phyloP scores from a whole-genome alignment of 441 rosid species.

The Erodium moschatum region DNA sequence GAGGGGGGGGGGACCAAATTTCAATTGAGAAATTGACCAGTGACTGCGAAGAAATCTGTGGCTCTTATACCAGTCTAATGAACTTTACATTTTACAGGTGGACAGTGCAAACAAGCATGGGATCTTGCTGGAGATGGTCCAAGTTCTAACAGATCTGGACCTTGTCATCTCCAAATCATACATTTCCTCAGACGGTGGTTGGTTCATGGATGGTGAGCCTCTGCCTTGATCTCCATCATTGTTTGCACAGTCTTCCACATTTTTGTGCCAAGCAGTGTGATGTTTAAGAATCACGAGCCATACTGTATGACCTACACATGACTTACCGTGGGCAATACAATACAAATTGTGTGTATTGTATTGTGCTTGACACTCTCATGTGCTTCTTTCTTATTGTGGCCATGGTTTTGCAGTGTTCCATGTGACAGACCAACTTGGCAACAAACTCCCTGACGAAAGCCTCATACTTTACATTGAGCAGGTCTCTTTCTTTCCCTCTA shows the following conservation, averaged over 20 bases:
- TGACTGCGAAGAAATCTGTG: not conserved
- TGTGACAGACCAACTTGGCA: slow-evolving; percentile 88
- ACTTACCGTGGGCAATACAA: slow-evolving; percentile 5
- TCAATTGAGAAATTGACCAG: slow-evolving; percentile 17
- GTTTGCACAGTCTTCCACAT: too few relatives aligned
- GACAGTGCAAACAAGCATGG: slow-evolving; percentile 88
- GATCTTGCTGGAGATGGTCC: slow-evolving; percentile 85
- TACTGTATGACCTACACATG: slow-evolving; percentile 13
- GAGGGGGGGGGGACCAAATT: not conserved
- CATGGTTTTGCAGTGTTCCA: slow-evolving; percentile 61
- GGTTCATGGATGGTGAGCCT: slow-evolving; percentile 91
- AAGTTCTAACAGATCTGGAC: slow-evolving; percentile 84
- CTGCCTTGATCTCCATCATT: not conserved
- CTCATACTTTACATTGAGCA: slow-evolving; percentile 68
- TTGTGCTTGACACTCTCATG: slow-evolving; percentile 7
- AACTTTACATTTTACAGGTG: slow-evolving; percentile 36
- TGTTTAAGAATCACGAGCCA: not conserved
- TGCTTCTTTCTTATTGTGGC: slow-evolving; percentile 16
- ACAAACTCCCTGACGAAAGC: slow-evolving; percentile 65
- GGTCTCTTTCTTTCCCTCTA: slow-evolving; percentile 28
- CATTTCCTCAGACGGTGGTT: slow-evolving; percentile 85
- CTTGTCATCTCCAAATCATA: slow-evolving; percentile 88
- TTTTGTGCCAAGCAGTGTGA: not conserved
- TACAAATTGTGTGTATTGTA: not conserved
- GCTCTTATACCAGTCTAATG: not conserved